These are phyloP conservation scores for Monilinia laxa DNA, from an alignment of 2,329 filamentous ascomycete genomes.

Conservation along the genomic window DNA sequence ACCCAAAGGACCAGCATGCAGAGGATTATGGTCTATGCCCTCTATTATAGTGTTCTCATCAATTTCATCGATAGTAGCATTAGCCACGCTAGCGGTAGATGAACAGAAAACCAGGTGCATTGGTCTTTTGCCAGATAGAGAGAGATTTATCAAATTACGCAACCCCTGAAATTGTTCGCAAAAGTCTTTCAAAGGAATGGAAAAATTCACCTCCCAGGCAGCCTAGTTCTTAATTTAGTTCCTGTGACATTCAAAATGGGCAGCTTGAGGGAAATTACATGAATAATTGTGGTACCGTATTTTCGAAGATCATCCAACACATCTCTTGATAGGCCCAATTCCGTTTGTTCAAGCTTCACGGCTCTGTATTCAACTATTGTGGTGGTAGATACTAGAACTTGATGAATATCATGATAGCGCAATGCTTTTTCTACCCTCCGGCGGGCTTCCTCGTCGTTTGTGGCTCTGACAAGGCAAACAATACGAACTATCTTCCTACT, in stretches of 20 bases:
- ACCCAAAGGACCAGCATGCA: slow-evolving; percentile 48
- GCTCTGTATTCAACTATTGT: slow-evolving; percentile 39
- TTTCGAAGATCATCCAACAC: slow-evolving; percentile 24
- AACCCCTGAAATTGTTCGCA: slow-evolving; percentile 53
- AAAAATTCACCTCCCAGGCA: slow-evolving; percentile 67
- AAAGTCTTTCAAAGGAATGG: slow-evolving; percentile 55
- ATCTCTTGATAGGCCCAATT: slow-evolving; percentile 51
- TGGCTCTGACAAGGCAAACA: slow-evolving; percentile 52
- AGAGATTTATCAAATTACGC: slow-evolving; percentile 50
- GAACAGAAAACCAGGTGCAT: slow-evolving; percentile 52
- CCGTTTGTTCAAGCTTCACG: slow-evolving; percentile 47
- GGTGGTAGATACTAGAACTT: neutral
- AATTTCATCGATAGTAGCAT: slow-evolving; percentile 34
- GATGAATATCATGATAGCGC: slow-evolving; percentile 35
- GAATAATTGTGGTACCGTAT: slow-evolving; percentile 50
- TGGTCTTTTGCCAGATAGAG: slow-evolving; percentile 35
- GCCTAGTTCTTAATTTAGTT: slow-evolving; percentile 26
- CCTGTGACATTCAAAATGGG: neutral
- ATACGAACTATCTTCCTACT: slow-evolving; percentile 47
- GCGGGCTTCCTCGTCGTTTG: slow-evolving; percentile 44
- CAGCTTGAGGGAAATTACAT: slow-evolving; percentile 43
- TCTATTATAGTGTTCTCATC: neutral
- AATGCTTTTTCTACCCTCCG: slow-evolving; percentile 48
- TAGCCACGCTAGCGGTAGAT: slow-evolving; percentile 47
- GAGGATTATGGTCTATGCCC: neutral